Base-by-base conservation (phyloP, 1,139 yeast species). In the Dujonia santamariae region DNA sequence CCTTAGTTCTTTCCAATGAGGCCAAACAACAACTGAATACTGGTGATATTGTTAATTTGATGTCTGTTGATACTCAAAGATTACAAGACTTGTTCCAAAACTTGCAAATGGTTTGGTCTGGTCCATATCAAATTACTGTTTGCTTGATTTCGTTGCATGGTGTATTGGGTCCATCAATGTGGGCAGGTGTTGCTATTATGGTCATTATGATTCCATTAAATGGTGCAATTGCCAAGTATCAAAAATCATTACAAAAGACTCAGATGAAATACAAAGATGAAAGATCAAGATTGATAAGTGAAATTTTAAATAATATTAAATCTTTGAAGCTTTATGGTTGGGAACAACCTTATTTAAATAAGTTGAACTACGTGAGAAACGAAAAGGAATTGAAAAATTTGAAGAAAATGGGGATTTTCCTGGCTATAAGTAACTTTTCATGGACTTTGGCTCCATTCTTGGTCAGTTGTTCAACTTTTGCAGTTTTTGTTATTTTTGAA, bases 31-130 rank as follows among this genome's bases (percentile, higher is more conserved):
- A 75, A 36, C 80, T 87, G 34, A 77, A 87, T 19, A 87, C 96
- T n/a, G 98, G 98, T 56, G 98, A 94, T 55, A 87, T 94, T 50
- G 98, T 92, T 36, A 92, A 94, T 52, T 71, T 92, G 51, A 90
- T 90, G 97, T 84, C 97, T 34, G 97, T 92, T 33, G 98, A 92
- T 62, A 85, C 94, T 6, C 97, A 90, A 63, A 76, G 97, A 61
- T 67, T 92, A 39, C 97, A 88, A 60, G 97, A 90, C 52, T 69
- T 90, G 41, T 79, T 86, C 28, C 95, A 88, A 54, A 83, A 85
- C 59, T 80, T 92, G 43, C 90, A 88, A 53, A 75, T 90, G 40
- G 70, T 87, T 35, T 90, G 97, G 96, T 88, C 97, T 1, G 97
- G 97, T 30, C 98, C 98, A 2, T 86, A 90, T 64, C 98, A 92